Evolutionary conservation across 2,329 filamentous ascomycete species (phyloP), one percentile per base, ranked within the genome.

Genomic region (Aspergillus ruber): DNA sequence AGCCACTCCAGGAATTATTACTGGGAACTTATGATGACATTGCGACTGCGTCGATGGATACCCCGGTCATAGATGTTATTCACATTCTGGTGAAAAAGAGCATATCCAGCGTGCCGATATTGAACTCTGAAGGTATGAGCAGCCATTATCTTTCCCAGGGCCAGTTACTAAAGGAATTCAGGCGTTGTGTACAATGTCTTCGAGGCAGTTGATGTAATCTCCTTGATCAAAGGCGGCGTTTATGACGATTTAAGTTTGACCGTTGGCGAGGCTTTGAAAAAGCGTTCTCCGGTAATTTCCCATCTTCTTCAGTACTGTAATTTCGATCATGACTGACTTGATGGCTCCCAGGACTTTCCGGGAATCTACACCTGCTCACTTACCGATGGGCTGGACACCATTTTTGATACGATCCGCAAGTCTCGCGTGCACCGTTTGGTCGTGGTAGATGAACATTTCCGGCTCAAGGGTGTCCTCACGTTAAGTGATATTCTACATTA

Each of bases 401-500:
- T 98, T 57, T 97, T 97, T 66, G 90, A 96, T 67, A 97, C 93
- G 1, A 88, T 98, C 57, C 87, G 91, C 56, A 94, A 91, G 72
- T 95, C 90, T 41, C 81, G 94, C 51, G 91, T 98, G 23, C 93
- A 98, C 70, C 82, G 93, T 53, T 77, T 98, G 55, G 85, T 97
- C 48, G 86, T 98, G 43, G 88, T 98, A 49, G 90, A 98, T 67
- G 90, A 96, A 56, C 81, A 90, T 45, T 88, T 84, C 64, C 83
- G 84, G 57, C 81, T 98, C 47, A 87, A 85, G 66, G 93, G 93
- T 42, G 82, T 98, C 47, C 83, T 98, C 50, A 96, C 90, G 6
- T 76, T 98, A 46, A 97, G 91, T 50, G 93, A 98, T 70, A 96
- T 98, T 56, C 80, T 98, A 56, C 90, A 95, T 62, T 96, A 98